These are phyloP conservation scores for Aspergillus sojae DNA, from an alignment of 2,329 filamentous ascomycete genomes.

Conservation along the genomic window DNA sequence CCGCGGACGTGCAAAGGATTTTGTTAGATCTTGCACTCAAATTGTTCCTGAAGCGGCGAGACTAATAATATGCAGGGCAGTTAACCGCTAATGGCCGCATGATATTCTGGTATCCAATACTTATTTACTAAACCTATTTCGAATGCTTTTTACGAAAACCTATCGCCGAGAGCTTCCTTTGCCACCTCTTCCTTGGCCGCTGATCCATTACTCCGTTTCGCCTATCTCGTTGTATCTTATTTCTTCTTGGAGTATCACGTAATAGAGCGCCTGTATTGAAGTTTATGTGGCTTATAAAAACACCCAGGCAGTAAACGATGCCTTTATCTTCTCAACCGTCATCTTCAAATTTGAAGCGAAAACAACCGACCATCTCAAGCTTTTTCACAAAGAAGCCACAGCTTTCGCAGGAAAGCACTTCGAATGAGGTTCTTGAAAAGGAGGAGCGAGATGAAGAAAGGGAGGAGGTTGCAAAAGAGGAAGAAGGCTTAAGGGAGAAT, in stretches of 20 bases:
- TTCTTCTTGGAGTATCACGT: background rate
- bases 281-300: background rate
- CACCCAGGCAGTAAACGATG: conserved; percentile 26
- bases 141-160: background rate
- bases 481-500: background rate
- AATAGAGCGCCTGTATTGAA: background rate
- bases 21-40: background rate
- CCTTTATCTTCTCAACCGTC: conserved; percentile 38
- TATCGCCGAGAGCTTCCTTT: background rate
- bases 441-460: background rate
- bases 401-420: conserved; percentile 19
- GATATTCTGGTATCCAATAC: background rate
- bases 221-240: background rate
- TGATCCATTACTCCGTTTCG: background rate
- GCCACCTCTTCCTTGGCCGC: background rate
- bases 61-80: background rate
- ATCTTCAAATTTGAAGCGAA: conserved; percentile 39
- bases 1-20: conserved; percentile 17
- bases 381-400: conserved; percentile 71
- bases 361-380: conserved; percentile 76
- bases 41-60: background rate
- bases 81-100: background rate
- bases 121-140: background rate
- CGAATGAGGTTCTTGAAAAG: conserved; percentile 13
- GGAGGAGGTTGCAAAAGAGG: conserved; percentile 10